Conservation (phyloP, 306 rosid genomes). For the Prinsepia uniflora region DNA sequence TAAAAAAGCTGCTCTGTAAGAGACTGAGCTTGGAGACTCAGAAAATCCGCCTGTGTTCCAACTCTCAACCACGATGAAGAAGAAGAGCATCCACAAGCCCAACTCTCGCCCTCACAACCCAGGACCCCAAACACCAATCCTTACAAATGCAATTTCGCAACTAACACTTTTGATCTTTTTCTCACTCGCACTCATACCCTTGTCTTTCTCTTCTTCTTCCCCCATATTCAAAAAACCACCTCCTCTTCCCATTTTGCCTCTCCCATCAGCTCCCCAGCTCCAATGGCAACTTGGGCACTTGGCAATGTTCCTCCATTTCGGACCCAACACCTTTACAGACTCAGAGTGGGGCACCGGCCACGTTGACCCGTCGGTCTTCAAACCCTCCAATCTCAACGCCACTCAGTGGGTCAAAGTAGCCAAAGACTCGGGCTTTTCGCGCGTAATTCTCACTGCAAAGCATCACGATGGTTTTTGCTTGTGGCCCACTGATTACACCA, state of each 20-base stretch:
- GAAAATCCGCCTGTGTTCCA: background rate
- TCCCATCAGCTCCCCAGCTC: slow-evolving; percentile 72
- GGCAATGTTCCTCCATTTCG: slow-evolving; percentile 90
- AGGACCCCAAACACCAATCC: slow-evolving; percentile 14
- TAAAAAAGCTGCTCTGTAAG: background rate
- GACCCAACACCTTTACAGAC: slow-evolving; percentile 77
- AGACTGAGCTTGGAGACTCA: background rate
- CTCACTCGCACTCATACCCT: slow-evolving; percentile 7
- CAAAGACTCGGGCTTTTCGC: slow-evolving; percentile 60
- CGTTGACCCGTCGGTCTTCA: slow-evolving; percentile 52
- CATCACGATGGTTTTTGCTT: slow-evolving; percentile 95
- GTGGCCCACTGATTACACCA: slow-evolving; percentile 80
- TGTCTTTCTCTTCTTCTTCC: slow-evolving; percentile 16
- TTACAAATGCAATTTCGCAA: slow-evolving; percentile 14
- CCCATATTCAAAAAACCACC: slow-evolving; percentile 33
- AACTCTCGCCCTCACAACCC: background rate
- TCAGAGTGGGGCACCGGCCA: slow-evolving; percentile 82
- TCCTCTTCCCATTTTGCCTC: slow-evolving; percentile 81
- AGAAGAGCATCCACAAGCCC: background rate
- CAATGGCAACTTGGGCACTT: slow-evolving; percentile 70
- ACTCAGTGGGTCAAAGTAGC: slow-evolving; percentile 79
- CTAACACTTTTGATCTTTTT: slow-evolving; percentile 26
- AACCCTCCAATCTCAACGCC: slow-evolving; percentile 60
- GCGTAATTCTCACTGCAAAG: slow-evolving; percentile 63
- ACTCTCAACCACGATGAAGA: background rate